Base-by-base conservation (phyloP, 164 flowering plant genomes). In the Taxillus chinensis region DNA sequence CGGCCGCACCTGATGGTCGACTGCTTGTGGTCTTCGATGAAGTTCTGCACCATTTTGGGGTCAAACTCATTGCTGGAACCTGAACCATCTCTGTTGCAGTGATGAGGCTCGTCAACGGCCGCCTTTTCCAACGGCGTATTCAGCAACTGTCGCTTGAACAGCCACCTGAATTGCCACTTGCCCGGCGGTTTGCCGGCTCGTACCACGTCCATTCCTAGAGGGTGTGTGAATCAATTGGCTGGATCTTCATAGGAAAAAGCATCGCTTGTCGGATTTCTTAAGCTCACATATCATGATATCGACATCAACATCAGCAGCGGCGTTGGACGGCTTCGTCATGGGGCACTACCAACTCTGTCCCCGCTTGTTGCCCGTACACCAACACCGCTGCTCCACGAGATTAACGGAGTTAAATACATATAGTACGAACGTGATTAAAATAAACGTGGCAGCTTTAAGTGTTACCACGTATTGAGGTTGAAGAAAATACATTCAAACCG, bases 1-100 rank as follows among this genome's bases (percentile, higher is more conserved):
- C 78, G 71, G 64, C 70, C 55, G 41, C 76, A 73, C 62, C 61
- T 62, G 17, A 41, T 39, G 27, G 74, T 68, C 27, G 70, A 27
- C 16, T 2, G 60, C 38, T 16, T 80, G 70, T 45, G 72, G 15
- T 77, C 82, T 48, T 81, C 85, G 51, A 81, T 74, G 79, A 78
- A 81, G 64, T 64, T 78, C 67, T 71, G 85, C 7, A 81, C 85
- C 85, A 81, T 81, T 62, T 71, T 76, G 37, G 80, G 82, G 63
- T 81, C 84, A 16, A 74, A 70, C 60, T 72, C 75, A 27, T 27
- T 27, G n/a, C 46, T 9, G 46, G 8, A 6, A 9, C 51, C 51
- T 2, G 51, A 48, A 14, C 51, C 51, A 2, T 55, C 73, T 39
- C 48, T 66, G 63, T 8, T 60, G 45, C 59, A 27, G 27, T 27